Conservation (phyloP, 306 rosid genomes). For the Macrotyloma uniflorum region DNA sequence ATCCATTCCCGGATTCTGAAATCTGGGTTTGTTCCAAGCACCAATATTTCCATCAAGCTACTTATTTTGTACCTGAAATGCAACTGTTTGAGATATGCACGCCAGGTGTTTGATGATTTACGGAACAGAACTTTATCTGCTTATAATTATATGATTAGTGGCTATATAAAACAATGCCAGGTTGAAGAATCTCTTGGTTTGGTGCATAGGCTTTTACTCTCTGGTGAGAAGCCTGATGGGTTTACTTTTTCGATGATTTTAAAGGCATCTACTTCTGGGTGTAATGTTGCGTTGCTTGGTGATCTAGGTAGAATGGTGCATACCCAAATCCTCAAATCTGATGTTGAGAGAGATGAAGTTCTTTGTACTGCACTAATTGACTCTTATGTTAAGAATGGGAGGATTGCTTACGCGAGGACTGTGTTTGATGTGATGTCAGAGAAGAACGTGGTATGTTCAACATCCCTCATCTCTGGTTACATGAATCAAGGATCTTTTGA, state of each 20-base stretch:
- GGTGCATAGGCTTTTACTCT: slow-evolving; percentile 54
- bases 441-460: slow-evolving; percentile 72
- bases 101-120: slow-evolving; percentile 77
- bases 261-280: slow-evolving; percentile 64
- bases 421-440: slow-evolving; percentile 75
- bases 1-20: slow-evolving; percentile 77
- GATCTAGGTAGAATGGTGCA: slow-evolving; percentile 73
- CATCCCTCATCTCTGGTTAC: slow-evolving; percentile 87
- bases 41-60: slow-evolving; percentile 77
- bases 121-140: slow-evolving; percentile 63
- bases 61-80: slow-evolving; percentile 70
- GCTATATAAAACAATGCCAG: slow-evolving; percentile 62
- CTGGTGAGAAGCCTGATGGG: slow-evolving; percentile 74
- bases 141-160: slow-evolving; percentile 78
- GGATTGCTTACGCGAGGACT: slow-evolving; percentile 61
- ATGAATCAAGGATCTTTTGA: slow-evolving; percentile 66
- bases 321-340: slow-evolving; percentile 66
- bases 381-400: slow-evolving; percentile 72
- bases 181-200: slow-evolving; percentile 59
- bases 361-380: slow-evolving; percentile 80
- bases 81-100: slow-evolving; percentile 62
- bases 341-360: slow-evolving; percentile 68
- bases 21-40: slow-evolving; percentile 75
- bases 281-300: slow-evolving; percentile 28
- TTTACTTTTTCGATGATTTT: slow-evolving; percentile 81